These are phyloP conservation scores for Nicotiana paniculata DNA, from an alignment of 257 asterid species.

Conservation along the genomic window DNA sequence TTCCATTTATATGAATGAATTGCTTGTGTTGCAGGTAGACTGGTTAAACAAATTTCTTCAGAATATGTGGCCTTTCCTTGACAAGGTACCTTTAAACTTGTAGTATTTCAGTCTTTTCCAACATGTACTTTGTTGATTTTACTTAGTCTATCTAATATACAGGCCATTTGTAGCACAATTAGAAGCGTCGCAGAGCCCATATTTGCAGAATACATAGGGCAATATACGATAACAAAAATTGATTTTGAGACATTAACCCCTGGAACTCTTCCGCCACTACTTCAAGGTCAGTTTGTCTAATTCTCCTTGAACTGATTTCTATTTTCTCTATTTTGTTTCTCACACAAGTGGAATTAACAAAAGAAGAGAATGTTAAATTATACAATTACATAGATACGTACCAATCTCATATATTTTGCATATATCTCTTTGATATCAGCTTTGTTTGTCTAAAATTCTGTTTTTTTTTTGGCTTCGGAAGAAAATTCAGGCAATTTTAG, in stretches of 20 bases:
- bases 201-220: constrained; percentile 65
- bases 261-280: constrained; percentile 72
- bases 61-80: constrained; percentile 79
- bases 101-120: neutral
- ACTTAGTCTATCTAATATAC: constrained; percentile 13
- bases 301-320: neutral
- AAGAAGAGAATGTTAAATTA: neutral
- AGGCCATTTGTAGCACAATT: constrained; percentile 65
- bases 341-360: neutral
- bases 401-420: neutral
- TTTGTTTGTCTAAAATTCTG: neutral
- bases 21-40: constrained; percentile 52
- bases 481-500: neutral
- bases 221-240: constrained; percentile 55
- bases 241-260: constrained; percentile 59
- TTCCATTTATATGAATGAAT: neutral
- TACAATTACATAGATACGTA: neutral
- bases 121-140: neutral
- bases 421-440: neutral
- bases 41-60: constrained; percentile 68
- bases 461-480: no score
- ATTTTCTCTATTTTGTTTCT: neutral
- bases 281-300: constrained; percentile 53
- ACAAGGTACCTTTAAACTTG: constrained; percentile 45
- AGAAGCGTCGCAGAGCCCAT: constrained; percentile 67